Base-by-base conservation (phyloP, 768 basidiomycete species). In the Melanogaster broomeanus region DNA sequence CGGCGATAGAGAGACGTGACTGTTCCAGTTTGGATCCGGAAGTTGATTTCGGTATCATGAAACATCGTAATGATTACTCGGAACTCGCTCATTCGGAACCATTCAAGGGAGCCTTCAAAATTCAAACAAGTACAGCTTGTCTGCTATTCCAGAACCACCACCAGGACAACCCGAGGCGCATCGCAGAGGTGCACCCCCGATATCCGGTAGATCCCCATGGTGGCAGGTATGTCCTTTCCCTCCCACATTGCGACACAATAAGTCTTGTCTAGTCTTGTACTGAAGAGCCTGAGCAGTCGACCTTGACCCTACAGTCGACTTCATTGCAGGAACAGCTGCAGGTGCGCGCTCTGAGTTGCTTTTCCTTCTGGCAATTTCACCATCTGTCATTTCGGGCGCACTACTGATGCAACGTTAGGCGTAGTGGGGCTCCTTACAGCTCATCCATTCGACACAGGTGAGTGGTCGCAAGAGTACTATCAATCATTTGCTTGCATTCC, bases 371-470 rank as follows among this genome's bases (percentile, higher is more conserved):
- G 21, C 28, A 10, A 28, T 35, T 12, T 52, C 24, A 57, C 43
- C 24, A n/a, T n/a, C 31, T 15, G 37, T 25, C 24, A 27, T 25
- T 19, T n/a, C 18, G 27, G 41, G 24, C 8, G 41, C 16, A 27
- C 9, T 52, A 15, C 18, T 53, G 13, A 38, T 30, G 16, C 27
- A 18, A 42, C 13, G 10, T 22, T 41, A 65, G 89, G 88, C 9
- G 81, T 84, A 42, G 78, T 83, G 0, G 79, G 84, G 24, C 73
- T 92, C 4, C 66, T 85, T 4, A 82, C 87, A 3, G 88, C 88
- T 15, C 88, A 87, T 60, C 90, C 90, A 0, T 85, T 91, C 45
- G 90, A 92, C 62, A 91, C 86, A 21, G 77, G 80, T 77, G 53
- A 53, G 70, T 66, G 19, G 12, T 9, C 4, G 16, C 28, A n/a